Percentiles rank a stretch among this genome's conserved stretches.
Conservation (phyloP, 2,329 filamentous ascomycete genomes). For the Talaromyces sp. region DNA sequence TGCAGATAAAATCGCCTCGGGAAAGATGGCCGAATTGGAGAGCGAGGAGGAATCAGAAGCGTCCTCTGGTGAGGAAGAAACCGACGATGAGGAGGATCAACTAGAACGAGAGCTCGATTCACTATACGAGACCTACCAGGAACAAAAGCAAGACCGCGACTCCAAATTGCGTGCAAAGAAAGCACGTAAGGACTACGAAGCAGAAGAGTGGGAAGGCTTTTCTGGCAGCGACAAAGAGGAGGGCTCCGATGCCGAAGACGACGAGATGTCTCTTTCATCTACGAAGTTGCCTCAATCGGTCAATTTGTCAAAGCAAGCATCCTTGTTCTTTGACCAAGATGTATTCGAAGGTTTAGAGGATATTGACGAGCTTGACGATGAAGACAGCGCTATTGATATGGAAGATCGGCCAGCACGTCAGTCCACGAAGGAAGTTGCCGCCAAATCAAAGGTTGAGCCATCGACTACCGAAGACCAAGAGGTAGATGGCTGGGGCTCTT, state of each 20-base stretch:
- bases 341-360: constrained; percentile 83
- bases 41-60: constrained; percentile 54
- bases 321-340: constrained; percentile 89
- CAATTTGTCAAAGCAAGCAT: constrained; percentile 77
- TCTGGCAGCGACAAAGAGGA: constrained; percentile 60
- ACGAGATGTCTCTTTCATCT: constrained; percentile 23
- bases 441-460: constrained; percentile 22
- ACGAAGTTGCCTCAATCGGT: constrained; percentile 35
- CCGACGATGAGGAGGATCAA: constrained; percentile 74
- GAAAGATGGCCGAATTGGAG: constrained; percentile 68
- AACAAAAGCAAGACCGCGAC: constrained; percentile 73
- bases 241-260: constrained; percentile 60
- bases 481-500: constrained; percentile 30
- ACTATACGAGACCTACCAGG: constrained; percentile 83
- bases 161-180: constrained; percentile 90
- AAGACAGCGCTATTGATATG: constrained; percentile 40
- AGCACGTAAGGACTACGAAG: constrained; percentile 72
- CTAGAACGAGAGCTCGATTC: constrained; percentile 81
- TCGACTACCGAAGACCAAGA: constrained; percentile 22
- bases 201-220: constrained; percentile 90
- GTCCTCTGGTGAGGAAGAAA: constrained; percentile 57
- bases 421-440: constrained; percentile 20
- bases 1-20: constrained; percentile 65
- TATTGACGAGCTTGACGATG: constrained; percentile 56
- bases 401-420: constrained; percentile 26